Conservation (phyloP, 1,284 basidiomycete species). For the Leccinum ambiguum region DNA sequence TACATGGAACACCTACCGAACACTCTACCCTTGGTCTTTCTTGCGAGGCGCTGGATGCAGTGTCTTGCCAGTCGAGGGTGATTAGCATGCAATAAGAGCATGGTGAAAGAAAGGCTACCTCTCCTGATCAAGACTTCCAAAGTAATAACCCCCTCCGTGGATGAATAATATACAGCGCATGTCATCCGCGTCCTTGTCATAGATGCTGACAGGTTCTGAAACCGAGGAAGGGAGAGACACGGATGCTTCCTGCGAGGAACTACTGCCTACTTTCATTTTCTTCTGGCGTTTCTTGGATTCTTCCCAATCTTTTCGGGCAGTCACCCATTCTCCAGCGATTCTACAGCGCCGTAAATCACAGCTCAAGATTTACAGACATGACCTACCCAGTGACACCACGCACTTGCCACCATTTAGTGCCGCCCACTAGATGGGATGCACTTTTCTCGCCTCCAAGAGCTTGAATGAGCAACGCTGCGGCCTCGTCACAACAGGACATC, state of each 20-base stretch:
- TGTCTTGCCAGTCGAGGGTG: constrained; percentile 46
- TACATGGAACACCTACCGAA: constrained; percentile 55
- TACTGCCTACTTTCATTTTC: constrained; percentile 30
- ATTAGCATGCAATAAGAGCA: constrained; percentile 14
- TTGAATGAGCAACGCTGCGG: constrained; percentile 75
- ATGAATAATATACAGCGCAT: constrained; percentile 85
- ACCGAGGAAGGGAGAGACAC: constrained; percentile 16
- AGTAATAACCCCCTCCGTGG: constrained; percentile 86
- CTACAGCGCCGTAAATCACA: constrained; percentile 37
- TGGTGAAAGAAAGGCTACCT: constrained; percentile 38
- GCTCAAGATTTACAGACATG: background rate
- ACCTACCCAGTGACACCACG: constrained; percentile 70
- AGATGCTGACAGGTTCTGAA: constrained; percentile 35
- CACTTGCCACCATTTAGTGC: constrained; percentile 97
- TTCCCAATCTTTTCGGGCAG: constrained; percentile 69
- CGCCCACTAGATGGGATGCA: constrained; percentile 78
- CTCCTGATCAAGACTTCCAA: constrained; percentile 79
- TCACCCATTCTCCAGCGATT: constrained; percentile 90
- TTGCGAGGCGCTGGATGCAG: constrained; percentile 82
- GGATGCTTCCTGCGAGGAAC: constrained; percentile 22
- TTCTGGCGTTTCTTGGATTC: constrained; percentile 58
- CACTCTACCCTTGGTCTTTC: constrained; percentile 87
- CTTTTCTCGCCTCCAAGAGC: constrained; percentile 84
- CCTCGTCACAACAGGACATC: constrained; percentile 73
- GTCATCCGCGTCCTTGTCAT: constrained; percentile 77